A percentile compares a stretch with the other conserved stretches of the same genome.
Conservation (phyloP, 768 basidiomycete species). For the Xanthoconium stramineum region DNA sequence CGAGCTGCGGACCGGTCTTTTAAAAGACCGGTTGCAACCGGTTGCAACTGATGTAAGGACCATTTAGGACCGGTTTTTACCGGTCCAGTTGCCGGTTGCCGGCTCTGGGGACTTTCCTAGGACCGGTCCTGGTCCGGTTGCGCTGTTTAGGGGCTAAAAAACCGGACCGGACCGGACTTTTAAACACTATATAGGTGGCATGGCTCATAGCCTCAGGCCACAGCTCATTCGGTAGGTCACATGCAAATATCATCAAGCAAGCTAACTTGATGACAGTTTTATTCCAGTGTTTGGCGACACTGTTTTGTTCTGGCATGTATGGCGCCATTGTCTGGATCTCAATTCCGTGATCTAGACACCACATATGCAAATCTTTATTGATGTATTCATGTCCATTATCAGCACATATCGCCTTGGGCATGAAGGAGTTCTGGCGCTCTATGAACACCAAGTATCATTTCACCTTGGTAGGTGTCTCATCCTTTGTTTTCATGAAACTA, state of each 20-base stretch:
- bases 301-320: slow-evolving; percentile 38
- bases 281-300: slow-evolving; percentile 37
- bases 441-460: not conserved
- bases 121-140: not conserved
- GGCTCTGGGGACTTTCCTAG: no score
- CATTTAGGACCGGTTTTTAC: no score
- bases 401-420: not conserved
- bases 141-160: no score
- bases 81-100: no score
- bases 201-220: slow-evolving; percentile 34
- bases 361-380: not conserved
- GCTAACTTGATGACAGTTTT: slow-evolving; percentile 30
- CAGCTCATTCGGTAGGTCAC: slow-evolving; percentile 9
- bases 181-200: slow-evolving; percentile 1
- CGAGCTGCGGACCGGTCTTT: no score
- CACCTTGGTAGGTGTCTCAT: not conserved
- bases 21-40: no score
- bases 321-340: slow-evolving; percentile 31
- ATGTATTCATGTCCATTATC: not conserved
- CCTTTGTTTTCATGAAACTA: not conserved
- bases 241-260: slow-evolving; percentile 30
- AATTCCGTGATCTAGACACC: slow-evolving; percentile 20
- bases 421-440: not conserved
- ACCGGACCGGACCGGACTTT: no score
- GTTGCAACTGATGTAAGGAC: no score